Evolutionary conservation across 352 stramenopile genomes (phyloP).

Genomic region (Globisporangium ultimum): DNA sequence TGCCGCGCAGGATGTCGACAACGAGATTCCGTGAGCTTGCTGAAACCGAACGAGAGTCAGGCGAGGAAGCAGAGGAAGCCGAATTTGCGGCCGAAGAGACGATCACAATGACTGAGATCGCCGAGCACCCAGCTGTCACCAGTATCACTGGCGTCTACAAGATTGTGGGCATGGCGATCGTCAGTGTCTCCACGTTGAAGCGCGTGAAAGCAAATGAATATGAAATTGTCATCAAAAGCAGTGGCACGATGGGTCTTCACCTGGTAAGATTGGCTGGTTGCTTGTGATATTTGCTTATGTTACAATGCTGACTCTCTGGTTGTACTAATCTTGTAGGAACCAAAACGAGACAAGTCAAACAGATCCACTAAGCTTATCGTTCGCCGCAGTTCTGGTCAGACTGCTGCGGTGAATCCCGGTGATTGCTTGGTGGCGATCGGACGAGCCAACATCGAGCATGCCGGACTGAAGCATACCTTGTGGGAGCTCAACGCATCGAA

Average conservation of each 20-base stretch:
- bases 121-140: slow-evolving; percentile 69
- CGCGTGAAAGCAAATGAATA: slow-evolving; percentile 81
- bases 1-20: slow-evolving; percentile 56
- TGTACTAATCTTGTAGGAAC: slow-evolving; percentile 24
- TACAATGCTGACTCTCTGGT: background rate
- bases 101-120: slow-evolving; percentile 56
- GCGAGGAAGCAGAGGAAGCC: slow-evolving; percentile 39
- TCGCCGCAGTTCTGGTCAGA: slow-evolving; percentile 62
- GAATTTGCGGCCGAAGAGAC: slow-evolving; percentile 70
- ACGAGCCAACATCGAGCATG: slow-evolving; percentile 82
- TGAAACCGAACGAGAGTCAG: slow-evolving; percentile 33
- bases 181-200: slow-evolving; percentile 75
- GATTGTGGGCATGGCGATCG: slow-evolving; percentile 69
- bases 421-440: slow-evolving; percentile 80
- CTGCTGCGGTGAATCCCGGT: slow-evolving; percentile 71
- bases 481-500: slow-evolving; percentile 80
- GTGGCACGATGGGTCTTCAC: slow-evolving; percentile 62
- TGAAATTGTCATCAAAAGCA: slow-evolving; percentile 59
- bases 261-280: slow-evolving; percentile 27
- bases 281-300: background rate
- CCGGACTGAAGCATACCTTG: slow-evolving; percentile 80
- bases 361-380: slow-evolving; percentile 73
- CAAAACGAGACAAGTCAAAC: slow-evolving; percentile 33
- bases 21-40: slow-evolving; percentile 17
- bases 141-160: slow-evolving; percentile 85